Evolutionary conservation across 768 basidiomycete genomes (phyloP), one percentile per base, ranked within the genome.

Genomic region (Sutorius australiensis): DNA sequence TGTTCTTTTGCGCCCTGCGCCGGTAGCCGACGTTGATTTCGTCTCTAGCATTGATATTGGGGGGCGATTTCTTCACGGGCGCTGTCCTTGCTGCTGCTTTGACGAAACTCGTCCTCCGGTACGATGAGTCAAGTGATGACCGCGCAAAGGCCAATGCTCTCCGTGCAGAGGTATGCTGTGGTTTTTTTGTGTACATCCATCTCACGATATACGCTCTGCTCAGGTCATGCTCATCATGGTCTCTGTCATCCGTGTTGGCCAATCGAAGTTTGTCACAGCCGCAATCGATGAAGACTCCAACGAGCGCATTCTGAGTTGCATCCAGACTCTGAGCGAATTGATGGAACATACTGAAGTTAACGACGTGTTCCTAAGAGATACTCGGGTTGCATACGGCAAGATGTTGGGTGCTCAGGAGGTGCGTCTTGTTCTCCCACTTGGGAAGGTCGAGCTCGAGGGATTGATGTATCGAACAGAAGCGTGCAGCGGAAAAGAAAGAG

Each of bases 221-320:
- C 61, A 91, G 88, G 85, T 91, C 6, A 98, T 99, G 91, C 79
- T 99, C 49, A 92, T 98, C 67, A 98, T 99, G 97, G 87, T 94
- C 1, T 97, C 94, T 9, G 79, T 94, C 67, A 90, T 98, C 66
- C 92, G 97, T 44, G 92, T 98, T 50, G 97, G 97, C 34, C 95
- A 98, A 73, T 95, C 93, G 49, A 95, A 95, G 67, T 95, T 95
- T 60, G 89, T 88, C 40, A 84, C 90, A 0, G 87, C 86, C 2
- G 89, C 91, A n/a, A 99, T 99, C 59, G 97, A 99, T 74, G 97
- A 99, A 68, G 97, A 99, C 69, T 95, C 93, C 6, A 88, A 84
- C 60, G 97, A 99, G 71, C 86, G 97, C 24, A 92, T 99, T 71
- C 82, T 97, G 79, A 91, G 88, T 69, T 99, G 97, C 72, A 88